Percentiles rank a stretch among this genome's conserved stretches.
Conservation (phyloP, 1,284 basidiomycete species). For the Ceratobasidium sp. region DNA sequence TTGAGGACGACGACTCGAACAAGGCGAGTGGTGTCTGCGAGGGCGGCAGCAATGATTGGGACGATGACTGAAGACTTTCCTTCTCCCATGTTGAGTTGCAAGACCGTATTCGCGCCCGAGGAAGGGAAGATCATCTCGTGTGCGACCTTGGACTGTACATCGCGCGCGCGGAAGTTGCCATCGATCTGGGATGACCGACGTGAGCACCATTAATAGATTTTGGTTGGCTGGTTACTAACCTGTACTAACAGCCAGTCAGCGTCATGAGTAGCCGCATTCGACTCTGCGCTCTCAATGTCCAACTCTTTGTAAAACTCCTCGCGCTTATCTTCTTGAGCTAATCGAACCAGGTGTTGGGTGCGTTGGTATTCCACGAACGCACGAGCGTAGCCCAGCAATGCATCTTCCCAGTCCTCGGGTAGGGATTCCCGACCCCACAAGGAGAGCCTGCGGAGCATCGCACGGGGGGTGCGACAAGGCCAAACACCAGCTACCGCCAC, state of each 20-base stretch:
- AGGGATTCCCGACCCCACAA: not conserved
- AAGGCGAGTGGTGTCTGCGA: conserved; percentile 62
- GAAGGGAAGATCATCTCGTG: conserved; percentile 65
- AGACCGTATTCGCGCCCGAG: conserved; percentile 57
- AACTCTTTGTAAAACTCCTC: conserved; percentile 33
- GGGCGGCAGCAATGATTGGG: conserved; percentile 59
- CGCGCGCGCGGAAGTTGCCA: conserved; percentile 60
- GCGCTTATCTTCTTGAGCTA: not conserved
- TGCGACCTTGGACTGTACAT: conserved; percentile 61
- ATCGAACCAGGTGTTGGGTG: not conserved
- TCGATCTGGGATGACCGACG: conserved; percentile 59
- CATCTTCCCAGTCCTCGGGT: not conserved
- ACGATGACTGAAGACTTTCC: conserved; percentile 69
- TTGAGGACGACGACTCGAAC: conserved; percentile 66
- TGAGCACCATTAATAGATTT: not conserved
- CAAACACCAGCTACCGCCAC: conserved; percentile 23
- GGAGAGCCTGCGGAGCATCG: conserved; percentile 4
- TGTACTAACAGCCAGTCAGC: conserved; percentile 27
- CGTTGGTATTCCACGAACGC: conserved; percentile 10
- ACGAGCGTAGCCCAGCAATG: conserved; percentile 21
- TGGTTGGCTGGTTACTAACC: not conserved
- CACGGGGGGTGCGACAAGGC: conserved; percentile 20
- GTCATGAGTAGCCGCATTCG: not conserved
- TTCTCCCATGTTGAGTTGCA: conserved; percentile 73
- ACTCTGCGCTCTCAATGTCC: not conserved